Evolutionary conservation across 495 filamentous ascomycete species (phyloP).

Genomic region (Bryoglossum gracile): DNA sequence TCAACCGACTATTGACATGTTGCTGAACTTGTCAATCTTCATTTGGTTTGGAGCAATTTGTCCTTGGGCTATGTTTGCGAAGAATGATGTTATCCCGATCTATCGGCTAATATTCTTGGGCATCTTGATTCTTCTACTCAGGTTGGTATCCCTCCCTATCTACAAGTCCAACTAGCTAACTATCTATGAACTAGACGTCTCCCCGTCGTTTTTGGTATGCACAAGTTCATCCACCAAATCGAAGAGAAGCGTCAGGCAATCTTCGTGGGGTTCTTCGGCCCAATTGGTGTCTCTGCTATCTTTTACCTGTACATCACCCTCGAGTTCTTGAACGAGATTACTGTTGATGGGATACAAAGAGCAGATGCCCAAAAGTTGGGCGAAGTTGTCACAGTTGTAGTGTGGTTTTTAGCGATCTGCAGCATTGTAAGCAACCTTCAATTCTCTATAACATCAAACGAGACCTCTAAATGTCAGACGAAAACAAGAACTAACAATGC

Average conservation of each 20-base stretch:
- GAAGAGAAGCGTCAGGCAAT: constrained; percentile 63
- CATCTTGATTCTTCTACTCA: constrained; percentile 68
- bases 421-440: constrained; percentile 63
- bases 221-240: constrained; percentile 74
- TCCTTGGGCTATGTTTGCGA: constrained; percentile 65
- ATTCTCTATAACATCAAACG: neutral
- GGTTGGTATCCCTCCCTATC: constrained; percentile 25
- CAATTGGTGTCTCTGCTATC: constrained; percentile 86
- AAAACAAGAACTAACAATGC: constrained; percentile 14
- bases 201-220: constrained; percentile 66
- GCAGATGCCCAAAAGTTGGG: constrained; percentile 56
- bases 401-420: constrained; percentile 83
- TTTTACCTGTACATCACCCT: constrained; percentile 80
- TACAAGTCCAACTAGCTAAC: constrained; percentile 10
- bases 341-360: constrained; percentile 51
- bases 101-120: constrained; percentile 72
- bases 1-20: constrained; percentile 82
- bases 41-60: constrained; percentile 89
- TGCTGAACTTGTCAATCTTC: constrained; percentile 74
- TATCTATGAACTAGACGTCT: constrained; percentile 48
- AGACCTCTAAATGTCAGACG: no score
- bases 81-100: constrained; percentile 66
- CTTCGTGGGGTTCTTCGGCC: constrained; percentile 90
- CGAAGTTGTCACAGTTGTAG: constrained; percentile 60
- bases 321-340: constrained; percentile 55